Conservation (phyloP, 345 rosid species). For the Sonneratia caseolaris region DNA sequence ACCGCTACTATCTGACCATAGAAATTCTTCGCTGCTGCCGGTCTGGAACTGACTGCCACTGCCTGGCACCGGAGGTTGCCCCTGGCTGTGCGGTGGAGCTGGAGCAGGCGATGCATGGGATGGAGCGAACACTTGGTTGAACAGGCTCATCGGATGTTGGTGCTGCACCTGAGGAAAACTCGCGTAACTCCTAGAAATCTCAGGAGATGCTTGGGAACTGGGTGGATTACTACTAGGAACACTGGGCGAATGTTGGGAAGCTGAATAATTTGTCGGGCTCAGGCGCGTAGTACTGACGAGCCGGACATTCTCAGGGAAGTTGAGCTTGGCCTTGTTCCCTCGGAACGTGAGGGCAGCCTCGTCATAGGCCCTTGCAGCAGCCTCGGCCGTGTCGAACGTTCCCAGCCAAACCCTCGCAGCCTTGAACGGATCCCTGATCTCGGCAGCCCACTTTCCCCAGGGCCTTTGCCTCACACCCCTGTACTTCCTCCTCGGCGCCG, state of each 20-base stretch:
- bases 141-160: slow-evolving; percentile 3
- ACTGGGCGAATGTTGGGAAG: neutral
- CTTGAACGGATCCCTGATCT: slow-evolving; percentile 82
- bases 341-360: slow-evolving; percentile 75
- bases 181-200: neutral
- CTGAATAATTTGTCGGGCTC: neutral
- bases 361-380: slow-evolving; percentile 84
- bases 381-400: slow-evolving; percentile 80
- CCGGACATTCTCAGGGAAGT: slow-evolving; percentile 86
- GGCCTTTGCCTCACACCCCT: slow-evolving; percentile 94
- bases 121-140: slow-evolving; percentile 5
- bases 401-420: slow-evolving; percentile 95
- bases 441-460: slow-evolving; percentile 98
- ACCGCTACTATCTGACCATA: slow-evolving; percentile 3
- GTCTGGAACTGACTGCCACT: neutral
- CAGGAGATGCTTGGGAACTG: neutral
- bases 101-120: neutral
- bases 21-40: neutral
- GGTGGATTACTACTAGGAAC: neutral
- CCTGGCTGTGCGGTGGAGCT: neutral
- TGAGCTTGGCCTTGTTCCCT: slow-evolving; percentile 91
- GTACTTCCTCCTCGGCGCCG: slow-evolving; percentile 42
- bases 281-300: neutral
- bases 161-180: neutral
- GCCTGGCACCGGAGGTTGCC: neutral